These are phyloP conservation scores for Boletus rex-veris DNA, from an alignment of 768 basidiomycete species.

Conservation along the genomic window DNA sequence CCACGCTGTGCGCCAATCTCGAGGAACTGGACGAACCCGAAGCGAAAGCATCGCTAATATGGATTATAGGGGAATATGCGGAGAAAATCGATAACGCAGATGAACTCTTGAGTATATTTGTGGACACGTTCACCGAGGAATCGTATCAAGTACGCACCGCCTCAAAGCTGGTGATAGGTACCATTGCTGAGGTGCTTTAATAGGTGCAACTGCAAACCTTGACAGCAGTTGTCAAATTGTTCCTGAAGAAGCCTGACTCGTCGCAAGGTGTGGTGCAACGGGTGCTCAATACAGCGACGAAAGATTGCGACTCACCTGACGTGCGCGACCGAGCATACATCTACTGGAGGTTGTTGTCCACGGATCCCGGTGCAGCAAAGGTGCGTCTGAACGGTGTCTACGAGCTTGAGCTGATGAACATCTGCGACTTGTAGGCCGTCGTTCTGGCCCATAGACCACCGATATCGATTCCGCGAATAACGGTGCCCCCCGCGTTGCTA, in stretches of 20 bases:
- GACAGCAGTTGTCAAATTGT: constrained; percentile 95
- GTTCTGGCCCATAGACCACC: constrained; percentile 91
- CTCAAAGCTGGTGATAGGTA: not conserved
- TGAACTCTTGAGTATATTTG: constrained; percentile 84
- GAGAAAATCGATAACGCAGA: constrained; percentile 97
- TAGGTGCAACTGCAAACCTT: constrained; percentile 78
- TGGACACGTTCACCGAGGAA: constrained; percentile 92
- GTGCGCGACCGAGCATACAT: constrained; percentile 97
- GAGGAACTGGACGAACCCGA: constrained; percentile 98
- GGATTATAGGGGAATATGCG: constrained; percentile 99
- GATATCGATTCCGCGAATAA: constrained; percentile 89
- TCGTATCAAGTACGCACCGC: constrained; percentile 65
- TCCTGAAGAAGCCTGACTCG: constrained; percentile 90
- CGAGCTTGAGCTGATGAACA: not conserved
- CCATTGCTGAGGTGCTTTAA: not conserved
- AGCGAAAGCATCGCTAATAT: constrained; percentile 95
- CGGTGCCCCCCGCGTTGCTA: constrained; percentile 79
- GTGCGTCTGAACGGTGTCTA: constrained; percentile 34
- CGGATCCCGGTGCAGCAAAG: constrained; percentile 94
- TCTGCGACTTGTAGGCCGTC: constrained; percentile 51
- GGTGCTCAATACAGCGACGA: constrained; percentile 92
- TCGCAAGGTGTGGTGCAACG: constrained; percentile 90
- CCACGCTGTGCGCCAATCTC: constrained; percentile 88
- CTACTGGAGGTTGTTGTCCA: constrained; percentile 93
- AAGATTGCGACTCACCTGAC: constrained; percentile 95